Conservation (phyloP, 148 eudicot genomes). For the Agrostemma githago region DNA sequence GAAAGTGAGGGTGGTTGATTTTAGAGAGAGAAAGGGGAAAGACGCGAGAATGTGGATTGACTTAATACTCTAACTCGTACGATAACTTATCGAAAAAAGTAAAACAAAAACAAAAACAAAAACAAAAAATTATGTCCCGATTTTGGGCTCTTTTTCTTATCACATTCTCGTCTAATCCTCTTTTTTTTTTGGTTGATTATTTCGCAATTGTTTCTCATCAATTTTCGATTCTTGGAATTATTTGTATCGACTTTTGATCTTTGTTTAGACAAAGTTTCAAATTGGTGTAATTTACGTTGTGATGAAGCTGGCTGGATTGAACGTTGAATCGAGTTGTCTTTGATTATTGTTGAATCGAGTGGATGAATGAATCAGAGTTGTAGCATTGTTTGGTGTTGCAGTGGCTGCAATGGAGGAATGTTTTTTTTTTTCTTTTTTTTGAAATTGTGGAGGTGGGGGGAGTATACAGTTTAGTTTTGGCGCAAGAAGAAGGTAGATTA, state of each 20-base stretch:
- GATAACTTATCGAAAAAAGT: too few species aligned
- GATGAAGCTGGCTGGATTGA: not conserved
- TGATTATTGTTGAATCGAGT: too few species aligned
- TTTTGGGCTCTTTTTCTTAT: too few species aligned
- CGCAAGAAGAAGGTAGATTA: conserved; percentile 1
- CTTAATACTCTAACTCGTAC: not conserved
- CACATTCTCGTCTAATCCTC: too few species aligned
- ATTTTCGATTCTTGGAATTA: too few species aligned
- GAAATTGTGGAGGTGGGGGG: not conserved
- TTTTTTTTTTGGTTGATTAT: too few species aligned
- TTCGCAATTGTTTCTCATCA: too few species aligned
- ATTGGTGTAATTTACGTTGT: not conserved
- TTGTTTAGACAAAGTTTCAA: not conserved
- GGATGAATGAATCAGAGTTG: not conserved
- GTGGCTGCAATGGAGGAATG: conserved; percentile 16
- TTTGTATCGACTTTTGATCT: not conserved
- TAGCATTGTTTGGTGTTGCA: not conserved
- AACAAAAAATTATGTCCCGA: too few species aligned
- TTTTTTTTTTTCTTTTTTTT: not conserved
- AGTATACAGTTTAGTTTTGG: not conserved
- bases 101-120: too few species aligned
- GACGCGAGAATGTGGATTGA: conserved; percentile 32
- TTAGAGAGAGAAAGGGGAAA: conserved; percentile 14
- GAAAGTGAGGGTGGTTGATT: conserved; percentile 11
- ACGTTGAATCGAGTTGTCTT: not conserved